phyloP scores from a whole-genome alignment of 768 basidiomycete genomes.

The Mycena metata region DNA sequence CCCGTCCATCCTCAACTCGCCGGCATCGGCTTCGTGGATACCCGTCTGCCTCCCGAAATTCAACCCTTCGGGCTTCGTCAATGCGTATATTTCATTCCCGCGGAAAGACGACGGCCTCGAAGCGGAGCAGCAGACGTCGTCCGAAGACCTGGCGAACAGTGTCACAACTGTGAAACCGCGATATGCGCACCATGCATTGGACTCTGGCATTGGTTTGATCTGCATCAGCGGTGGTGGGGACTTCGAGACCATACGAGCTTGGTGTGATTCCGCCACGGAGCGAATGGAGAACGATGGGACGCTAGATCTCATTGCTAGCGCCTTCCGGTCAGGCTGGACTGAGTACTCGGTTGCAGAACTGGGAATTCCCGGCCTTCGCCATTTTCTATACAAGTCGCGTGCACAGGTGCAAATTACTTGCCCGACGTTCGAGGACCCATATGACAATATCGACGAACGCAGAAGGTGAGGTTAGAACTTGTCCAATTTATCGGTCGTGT shows the following conservation, averaged over 20 bases:
- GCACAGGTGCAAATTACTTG: conserved; percentile 90
- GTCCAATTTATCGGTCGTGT: background rate
- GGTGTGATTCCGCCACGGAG: conserved; percentile 81
- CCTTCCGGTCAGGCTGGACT: conserved; percentile 63
- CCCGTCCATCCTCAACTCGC: conserved; percentile 82
- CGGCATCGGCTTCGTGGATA: conserved; percentile 90
- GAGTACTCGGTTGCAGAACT: conserved; percentile 81
- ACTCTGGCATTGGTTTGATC: conserved; percentile 72
- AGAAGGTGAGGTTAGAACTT: conserved; percentile 62
- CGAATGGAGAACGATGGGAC: conserved; percentile 74
- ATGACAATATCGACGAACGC: conserved; percentile 70
- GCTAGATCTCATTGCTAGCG: conserved; percentile 62
- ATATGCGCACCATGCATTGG: conserved; percentile 33
- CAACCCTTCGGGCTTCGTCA: conserved; percentile 89
- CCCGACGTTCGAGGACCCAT: conserved; percentile 90
- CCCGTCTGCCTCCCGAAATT: conserved; percentile 97
- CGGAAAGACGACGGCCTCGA: conserved; percentile 55
- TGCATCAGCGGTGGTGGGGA: conserved; percentile 88
- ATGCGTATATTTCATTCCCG: conserved; percentile 88
- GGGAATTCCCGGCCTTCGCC: conserved; percentile 90
- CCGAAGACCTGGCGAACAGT: conserved; percentile 23
- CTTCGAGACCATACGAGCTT: conserved; percentile 84
- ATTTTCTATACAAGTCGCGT: conserved; percentile 96
- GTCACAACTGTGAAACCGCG: conserved; percentile 22
- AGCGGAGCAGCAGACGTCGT: conserved; percentile 35